Evolutionary conservation across 805 yeast genomes (phyloP).

Genomic region (Monosporozyma yasuniensis): DNA sequence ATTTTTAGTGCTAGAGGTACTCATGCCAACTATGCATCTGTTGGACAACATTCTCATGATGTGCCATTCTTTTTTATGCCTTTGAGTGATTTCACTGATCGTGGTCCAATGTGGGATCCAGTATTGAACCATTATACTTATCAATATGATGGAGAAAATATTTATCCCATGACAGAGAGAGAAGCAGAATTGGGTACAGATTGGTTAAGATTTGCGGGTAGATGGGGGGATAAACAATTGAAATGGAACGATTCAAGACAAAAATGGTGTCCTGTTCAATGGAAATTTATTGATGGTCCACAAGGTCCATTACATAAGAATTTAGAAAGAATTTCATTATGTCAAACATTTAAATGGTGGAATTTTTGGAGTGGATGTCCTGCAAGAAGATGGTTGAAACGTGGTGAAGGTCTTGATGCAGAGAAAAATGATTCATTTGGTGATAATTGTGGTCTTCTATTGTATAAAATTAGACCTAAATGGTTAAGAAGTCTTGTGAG

Average conservation of each 20-base stretch:
- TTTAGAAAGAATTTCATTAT: constrained; percentile 56
- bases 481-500: constrained; percentile 43
- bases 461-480: constrained; percentile 44
- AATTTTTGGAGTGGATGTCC: constrained; percentile 78
- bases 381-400: constrained; percentile 58
- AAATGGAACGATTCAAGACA: constrained; percentile 67
- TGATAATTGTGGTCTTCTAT: constrained; percentile 60
- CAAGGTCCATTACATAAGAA: constrained; percentile 80
- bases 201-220: constrained; percentile 77
- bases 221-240: constrained; percentile 84
- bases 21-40: constrained; percentile 93
- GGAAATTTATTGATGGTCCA: constrained; percentile 90
- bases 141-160: constrained; percentile 46
- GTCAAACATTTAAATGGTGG: constrained; percentile 91
- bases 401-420: constrained; percentile 67
- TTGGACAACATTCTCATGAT: constrained; percentile 93
- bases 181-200: constrained; percentile 36
- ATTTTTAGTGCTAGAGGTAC: constrained; percentile 91
- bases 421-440: constrained; percentile 67
- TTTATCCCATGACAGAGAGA: constrained; percentile 32
- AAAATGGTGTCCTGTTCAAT: constrained; percentile 77
- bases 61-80: constrained; percentile 73
- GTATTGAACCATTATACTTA: constrained; percentile 72
- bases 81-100: constrained; percentile 83
- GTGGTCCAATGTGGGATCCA: constrained; percentile 96